A percentile compares a stretch with the other conserved stretches of the same genome.
These are phyloP conservation scores for Salvia miltiorrhiza DNA, from an alignment of 257 asterid species.

Conservation along the genomic window DNA sequence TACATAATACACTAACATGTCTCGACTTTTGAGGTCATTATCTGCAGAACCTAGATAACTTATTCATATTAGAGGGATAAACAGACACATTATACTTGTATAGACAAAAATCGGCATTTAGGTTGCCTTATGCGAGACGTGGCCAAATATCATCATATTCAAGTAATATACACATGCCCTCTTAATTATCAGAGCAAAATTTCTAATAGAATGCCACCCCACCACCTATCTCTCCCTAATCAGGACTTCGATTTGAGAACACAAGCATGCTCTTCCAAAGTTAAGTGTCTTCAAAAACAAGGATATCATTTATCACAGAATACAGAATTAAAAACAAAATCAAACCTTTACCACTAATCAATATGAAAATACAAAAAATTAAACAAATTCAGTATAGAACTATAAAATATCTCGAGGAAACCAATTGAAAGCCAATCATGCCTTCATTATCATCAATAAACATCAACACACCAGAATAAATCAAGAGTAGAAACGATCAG, in stretches of 20 bases:
- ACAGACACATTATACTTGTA: no score
- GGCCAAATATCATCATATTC: not conserved
- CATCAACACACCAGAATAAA: not conserved
- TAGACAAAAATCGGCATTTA: no score
- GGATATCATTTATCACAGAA: not conserved
- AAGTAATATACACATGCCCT: not conserved
- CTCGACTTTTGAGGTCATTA: not conserved
- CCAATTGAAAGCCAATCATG: not conserved
- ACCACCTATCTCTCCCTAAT: not conserved
- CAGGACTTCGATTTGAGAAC: not conserved
- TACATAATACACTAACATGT: not conserved
- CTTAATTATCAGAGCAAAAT: not conserved
- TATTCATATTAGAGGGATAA: no score
- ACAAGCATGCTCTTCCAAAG: not conserved
- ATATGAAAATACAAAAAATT: not conserved
- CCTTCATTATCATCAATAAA: not conserved
- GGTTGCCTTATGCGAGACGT: no score
- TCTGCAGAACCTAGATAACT: no score
- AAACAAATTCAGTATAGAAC: not conserved
- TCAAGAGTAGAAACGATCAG: not conserved
- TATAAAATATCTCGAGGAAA: not conserved
- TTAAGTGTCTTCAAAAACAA: not conserved
- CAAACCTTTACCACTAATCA: not conserved
- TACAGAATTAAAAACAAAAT: not conserved
- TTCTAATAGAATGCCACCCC: not conserved